Percentiles rank a stretch among this genome's conserved stretches.
These are phyloP conservation scores for Akanthomyces dipterigenus DNA, from an alignment of 2,329 filamentous ascomycete genomes.

Conservation along the genomic window DNA sequence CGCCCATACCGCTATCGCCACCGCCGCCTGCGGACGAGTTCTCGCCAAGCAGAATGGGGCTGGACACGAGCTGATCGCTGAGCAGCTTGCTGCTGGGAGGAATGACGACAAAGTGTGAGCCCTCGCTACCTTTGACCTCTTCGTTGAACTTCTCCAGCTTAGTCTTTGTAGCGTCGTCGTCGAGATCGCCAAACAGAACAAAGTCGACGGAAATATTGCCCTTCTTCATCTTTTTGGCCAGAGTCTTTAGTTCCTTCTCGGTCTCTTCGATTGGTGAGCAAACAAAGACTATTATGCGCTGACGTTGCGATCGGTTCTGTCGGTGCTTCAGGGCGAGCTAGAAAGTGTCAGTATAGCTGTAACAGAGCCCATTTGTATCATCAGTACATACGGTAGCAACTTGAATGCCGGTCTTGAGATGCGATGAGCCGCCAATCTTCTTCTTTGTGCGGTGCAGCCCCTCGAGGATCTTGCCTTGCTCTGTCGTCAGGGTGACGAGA, in stretches of 20 bases:
- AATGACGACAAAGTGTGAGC: slow-evolving; percentile 84
- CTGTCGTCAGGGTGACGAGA: slow-evolving; percentile 89
- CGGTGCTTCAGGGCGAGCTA: slow-evolving; percentile 95
- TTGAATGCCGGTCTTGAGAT: slow-evolving; percentile 90
- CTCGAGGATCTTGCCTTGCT: slow-evolving; percentile 91
- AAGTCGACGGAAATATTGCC: slow-evolving; percentile 91
- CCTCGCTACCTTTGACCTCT: slow-evolving; percentile 83
- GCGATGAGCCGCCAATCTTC: slow-evolving; percentile 84
- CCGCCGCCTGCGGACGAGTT: slow-evolving; percentile 50
- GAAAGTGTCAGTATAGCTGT: slow-evolving; percentile 61
- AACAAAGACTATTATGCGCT: slow-evolving; percentile 94
- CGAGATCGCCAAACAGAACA: slow-evolving; percentile 87
- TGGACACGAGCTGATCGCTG: slow-evolving; percentile 83
- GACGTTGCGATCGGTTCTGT: slow-evolving; percentile 93
- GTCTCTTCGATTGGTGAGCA: slow-evolving; percentile 89
- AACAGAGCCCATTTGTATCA: background rate
- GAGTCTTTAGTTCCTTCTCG: slow-evolving; percentile 78
- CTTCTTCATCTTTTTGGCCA: slow-evolving; percentile 99
- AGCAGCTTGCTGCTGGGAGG: slow-evolving; percentile 87
- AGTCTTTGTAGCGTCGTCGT: slow-evolving; percentile 80
- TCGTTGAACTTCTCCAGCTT: slow-evolving; percentile 94
- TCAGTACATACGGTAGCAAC: slow-evolving; percentile 73
- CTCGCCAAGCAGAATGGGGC: slow-evolving; percentile 84
- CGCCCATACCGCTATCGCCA: slow-evolving; percentile 46
- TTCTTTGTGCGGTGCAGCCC: slow-evolving; percentile 81